A percentile compares a stretch with the other conserved stretches of the same genome.
Evolutionary conservation across 176 grass and related monocot genomes (phyloP).

Genomic region (Raddia distichophylla): DNA sequence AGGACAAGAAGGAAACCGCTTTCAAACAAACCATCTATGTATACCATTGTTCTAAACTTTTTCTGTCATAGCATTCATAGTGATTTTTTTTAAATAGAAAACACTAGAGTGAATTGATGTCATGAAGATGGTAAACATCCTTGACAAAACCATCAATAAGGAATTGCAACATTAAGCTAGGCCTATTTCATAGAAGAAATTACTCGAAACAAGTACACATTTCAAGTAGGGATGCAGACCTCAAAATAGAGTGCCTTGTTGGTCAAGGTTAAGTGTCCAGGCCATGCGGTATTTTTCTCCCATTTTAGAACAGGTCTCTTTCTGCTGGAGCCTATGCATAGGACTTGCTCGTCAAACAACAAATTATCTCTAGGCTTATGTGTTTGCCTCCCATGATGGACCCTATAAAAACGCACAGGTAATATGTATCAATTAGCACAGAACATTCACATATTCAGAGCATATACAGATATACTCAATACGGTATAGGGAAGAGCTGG

Average conservation of each 20-base stretch:
- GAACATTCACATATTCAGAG: conserved; percentile 13
- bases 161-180: conserved; percentile 24
- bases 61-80: neutral
- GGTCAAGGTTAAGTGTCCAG: conserved; percentile 87
- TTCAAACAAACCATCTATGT: neutral
- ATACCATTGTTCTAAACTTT: neutral
- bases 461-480: neutral
- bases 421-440: conserved; percentile 33
- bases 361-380: conserved; percentile 65
- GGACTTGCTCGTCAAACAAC: conserved; percentile 71
- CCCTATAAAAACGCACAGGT: conserved; percentile 43
- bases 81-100: neutral
- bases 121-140: conserved; percentile 12
- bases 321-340: conserved; percentile 94
- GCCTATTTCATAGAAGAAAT: neutral
- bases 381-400: conserved; percentile 86
- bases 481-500: conserved; percentile 12
- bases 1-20: neutral
- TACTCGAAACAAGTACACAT: conserved; percentile 28
- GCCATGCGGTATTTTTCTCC: conserved; percentile 94
- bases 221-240: conserved; percentile 50
- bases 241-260: conserved; percentile 97
- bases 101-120: conserved; percentile 9
- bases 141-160: conserved; percentile 1
- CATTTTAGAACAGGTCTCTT: conserved; percentile 97